Evolutionary conservation across 2,329 filamentous ascomycete species (phyloP), one percentile per base, ranked within the genome.

Genomic region (Claviceps humidiphila): DNA sequence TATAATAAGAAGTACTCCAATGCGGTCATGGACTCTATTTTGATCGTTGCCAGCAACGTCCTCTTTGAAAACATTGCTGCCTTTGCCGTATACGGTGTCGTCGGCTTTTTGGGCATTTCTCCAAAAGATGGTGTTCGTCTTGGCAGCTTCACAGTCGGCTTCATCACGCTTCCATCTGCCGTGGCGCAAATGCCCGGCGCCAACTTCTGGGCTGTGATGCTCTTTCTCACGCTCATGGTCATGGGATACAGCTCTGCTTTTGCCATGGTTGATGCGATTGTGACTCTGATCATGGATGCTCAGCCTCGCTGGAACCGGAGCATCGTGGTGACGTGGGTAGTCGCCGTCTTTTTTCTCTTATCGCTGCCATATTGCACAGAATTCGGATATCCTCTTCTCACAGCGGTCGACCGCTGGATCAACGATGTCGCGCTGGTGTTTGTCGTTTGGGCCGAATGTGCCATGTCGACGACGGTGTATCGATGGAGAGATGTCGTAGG

Each of bases 1-100:
- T 81, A 80, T 61, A 80, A 80, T 65, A 57, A 75, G 69, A 70
- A 71, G 56, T 72, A 78, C 59, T 75, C 76, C 7, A 80, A 81
- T 49, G 76, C 77, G 1, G 77, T 81, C 1, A 74, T 77, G 72
- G 78, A 81, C 53, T 74, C 78, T 0, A 66, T 79, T 42, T 65
- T 80, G 7, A 77, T 81, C 34, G 75, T 75, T 24, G 63, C 68
- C 24, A 77, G 75, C 58, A 80, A 81, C 46, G 72, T 77, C 0
- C 60, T 78, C 0, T 81, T 80, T 48, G 77, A 81, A 55, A 77
- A 76, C 37, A 71, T 80, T 5, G 69, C 70, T 7, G 69, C 68
- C 1, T 72, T 72, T 52, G 68, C 69, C 22, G 68, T 71, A 0
- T 81, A 79, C 53, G 77, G 77, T n/a, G 73, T 80, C 7, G 71